Percentiles rank a stretch among this genome's conserved stretches.
These are phyloP conservation scores for Tolypocladium pustulatum DNA, from an alignment of 2,329 filamentous ascomycete species.

Conservation along the genomic window DNA sequence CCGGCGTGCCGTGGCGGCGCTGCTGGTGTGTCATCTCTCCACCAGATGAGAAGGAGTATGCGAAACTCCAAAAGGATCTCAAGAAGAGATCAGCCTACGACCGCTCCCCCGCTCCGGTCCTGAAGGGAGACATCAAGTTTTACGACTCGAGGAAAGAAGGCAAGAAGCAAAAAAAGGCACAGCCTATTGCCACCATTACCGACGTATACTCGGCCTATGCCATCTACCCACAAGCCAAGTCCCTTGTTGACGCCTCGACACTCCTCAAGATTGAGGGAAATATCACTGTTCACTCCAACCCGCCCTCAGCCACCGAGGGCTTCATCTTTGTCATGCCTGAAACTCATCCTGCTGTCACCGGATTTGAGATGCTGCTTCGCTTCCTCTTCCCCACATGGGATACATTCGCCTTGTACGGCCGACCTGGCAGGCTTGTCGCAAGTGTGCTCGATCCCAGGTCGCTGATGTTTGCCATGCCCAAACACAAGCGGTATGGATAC, in stretches of 20 bases:
- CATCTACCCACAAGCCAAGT: conserved; percentile 90
- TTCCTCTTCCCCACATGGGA: conserved; percentile 93
- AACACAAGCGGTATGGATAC: conserved; percentile 78
- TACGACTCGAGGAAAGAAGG: conserved; percentile 67
- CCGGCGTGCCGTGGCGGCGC: conserved; percentile 88
- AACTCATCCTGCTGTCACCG: conserved; percentile 77
- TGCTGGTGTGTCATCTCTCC: conserved; percentile 95
- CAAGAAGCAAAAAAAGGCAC: conserved; percentile 85
- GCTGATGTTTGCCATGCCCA: conserved; percentile 97
- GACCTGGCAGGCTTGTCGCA: conserved; percentile 75
- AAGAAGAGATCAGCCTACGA: conserved; percentile 81
- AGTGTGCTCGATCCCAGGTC: conserved; percentile 80
- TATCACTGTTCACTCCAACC: conserved; percentile 75
- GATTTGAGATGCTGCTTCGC: conserved; percentile 90
- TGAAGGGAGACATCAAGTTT: conserved; percentile 89
- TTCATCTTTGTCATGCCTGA: conserved; percentile 99
- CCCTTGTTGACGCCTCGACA: conserved; percentile 87
- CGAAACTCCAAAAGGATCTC: conserved; percentile 70
- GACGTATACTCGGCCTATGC: conserved; percentile 90
- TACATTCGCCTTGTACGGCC: conserved; percentile 82
- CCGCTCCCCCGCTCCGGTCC: conserved; percentile 49
- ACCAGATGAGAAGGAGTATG: conserved; percentile 85
- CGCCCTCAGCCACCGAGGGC: conserved; percentile 71
- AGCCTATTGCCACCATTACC: conserved; percentile 82
- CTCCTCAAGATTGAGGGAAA: conserved; percentile 87